Percentiles rank a stretch among this genome's conserved stretches.
These are phyloP conservation scores for Sporisorium reilianum DNA, from an alignment of 1,284 basidiomycete species.

Conservation along the genomic window DNA sequence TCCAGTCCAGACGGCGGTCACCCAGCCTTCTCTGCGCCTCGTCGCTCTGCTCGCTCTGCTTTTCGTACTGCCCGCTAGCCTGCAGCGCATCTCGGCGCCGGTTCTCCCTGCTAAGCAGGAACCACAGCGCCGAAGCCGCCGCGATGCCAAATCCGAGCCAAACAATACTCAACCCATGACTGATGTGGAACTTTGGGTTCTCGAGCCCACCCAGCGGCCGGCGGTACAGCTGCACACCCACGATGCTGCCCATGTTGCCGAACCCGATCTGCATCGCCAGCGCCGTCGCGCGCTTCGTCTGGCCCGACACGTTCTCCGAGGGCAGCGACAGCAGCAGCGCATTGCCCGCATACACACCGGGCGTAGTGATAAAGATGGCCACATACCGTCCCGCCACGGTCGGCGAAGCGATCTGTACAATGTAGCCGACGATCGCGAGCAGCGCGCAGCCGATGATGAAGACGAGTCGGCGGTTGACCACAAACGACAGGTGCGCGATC, in stretches of 20 bases:
- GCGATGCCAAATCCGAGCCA: constrained; percentile 71
- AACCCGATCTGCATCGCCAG: constrained; percentile 78
- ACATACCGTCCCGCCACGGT: constrained; percentile 76
- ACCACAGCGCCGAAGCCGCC: constrained; percentile 73
- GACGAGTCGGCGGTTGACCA: constrained; percentile 65
- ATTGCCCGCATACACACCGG: constrained; percentile 77
- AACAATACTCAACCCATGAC: constrained; percentile 70
- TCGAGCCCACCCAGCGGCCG: constrained; percentile 71
- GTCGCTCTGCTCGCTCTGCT: background rate
- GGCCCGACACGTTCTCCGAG: constrained; percentile 79
- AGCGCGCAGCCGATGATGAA: constrained; percentile 75
- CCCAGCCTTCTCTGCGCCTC: constrained; percentile 27
- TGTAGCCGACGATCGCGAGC: constrained; percentile 77
- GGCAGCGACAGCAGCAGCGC: constrained; percentile 74
- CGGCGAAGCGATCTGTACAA: constrained; percentile 74
- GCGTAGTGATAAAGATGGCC: constrained; percentile 75
- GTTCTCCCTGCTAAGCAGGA: constrained; percentile 74
- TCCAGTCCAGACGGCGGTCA: constrained; percentile 40
- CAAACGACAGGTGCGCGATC: constrained; percentile 73
- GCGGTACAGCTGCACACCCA: constrained; percentile 73
- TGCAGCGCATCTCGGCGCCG: constrained; percentile 53
- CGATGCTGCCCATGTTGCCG: constrained; percentile 77
- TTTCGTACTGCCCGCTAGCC: constrained; percentile 2
- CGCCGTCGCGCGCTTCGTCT: constrained; percentile 78
- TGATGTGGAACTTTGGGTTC: constrained; percentile 76